These are phyloP conservation scores for Suillus alpinus DNA, from an alignment of 768 basidiomycete species.

Conservation along the genomic window DNA sequence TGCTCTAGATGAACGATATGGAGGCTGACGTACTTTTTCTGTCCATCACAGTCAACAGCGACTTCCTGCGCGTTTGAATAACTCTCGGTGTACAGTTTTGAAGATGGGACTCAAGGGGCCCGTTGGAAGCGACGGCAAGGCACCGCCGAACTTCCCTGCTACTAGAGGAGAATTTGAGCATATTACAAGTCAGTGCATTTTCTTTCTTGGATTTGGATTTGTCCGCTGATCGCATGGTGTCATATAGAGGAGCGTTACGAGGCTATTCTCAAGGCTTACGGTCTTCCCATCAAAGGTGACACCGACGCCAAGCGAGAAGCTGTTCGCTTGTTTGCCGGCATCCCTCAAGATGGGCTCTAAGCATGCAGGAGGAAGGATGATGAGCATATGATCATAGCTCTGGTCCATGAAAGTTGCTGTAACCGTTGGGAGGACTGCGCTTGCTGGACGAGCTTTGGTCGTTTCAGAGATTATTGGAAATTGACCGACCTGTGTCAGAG, in stretches of 20 bases:
- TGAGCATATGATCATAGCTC: neutral
- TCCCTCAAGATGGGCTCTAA: slow-evolving; percentile 25
- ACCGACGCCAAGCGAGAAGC: slow-evolving; percentile 38
- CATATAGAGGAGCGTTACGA: slow-evolving; percentile 42
- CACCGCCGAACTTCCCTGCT: slow-evolving; percentile 33
- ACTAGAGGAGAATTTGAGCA: slow-evolving; percentile 44
- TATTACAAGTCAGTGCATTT: slow-evolving; percentile 34
- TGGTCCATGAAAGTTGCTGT: neutral
- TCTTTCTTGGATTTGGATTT: neutral
- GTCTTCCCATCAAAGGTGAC: slow-evolving; percentile 34
- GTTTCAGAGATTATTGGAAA: neutral
- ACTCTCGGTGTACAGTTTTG: slow-evolving; percentile 31
- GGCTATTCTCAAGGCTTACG: slow-evolving; percentile 33
- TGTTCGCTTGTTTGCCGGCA: slow-evolving; percentile 35
- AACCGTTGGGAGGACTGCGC: neutral
- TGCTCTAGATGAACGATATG: neutral
- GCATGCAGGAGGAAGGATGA: neutral
- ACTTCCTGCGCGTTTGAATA: slow-evolving; percentile 35
- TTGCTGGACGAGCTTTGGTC: neutral
- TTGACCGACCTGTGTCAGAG: neutral
- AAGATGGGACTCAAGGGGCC: slow-evolving; percentile 32
- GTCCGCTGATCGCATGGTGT: neutral
- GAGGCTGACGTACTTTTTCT: neutral
- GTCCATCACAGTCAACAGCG: slow-evolving; percentile 31
- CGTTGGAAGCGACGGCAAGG: slow-evolving; percentile 32